Evolutionary conservation across 306 rosid genomes (phyloP).

Genomic region (Gynostemma pentaphyllum): DNA sequence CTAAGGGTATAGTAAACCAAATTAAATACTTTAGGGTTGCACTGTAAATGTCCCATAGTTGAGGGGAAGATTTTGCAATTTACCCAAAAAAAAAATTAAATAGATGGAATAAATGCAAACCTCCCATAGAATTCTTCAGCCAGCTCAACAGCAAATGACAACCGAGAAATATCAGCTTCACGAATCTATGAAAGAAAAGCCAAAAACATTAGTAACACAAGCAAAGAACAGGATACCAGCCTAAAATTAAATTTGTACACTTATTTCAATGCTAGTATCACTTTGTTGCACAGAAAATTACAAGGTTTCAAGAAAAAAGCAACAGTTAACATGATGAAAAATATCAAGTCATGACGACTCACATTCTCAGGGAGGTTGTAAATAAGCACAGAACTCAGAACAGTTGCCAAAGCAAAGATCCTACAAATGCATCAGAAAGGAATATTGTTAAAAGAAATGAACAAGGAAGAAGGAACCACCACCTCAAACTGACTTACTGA

Average conservation of each 20-base stretch:
- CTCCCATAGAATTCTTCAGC: constrained; percentile 99
- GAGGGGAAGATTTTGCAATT: background rate
- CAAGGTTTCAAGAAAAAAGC: constrained; percentile 12
- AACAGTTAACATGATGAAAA: constrained; percentile 11
- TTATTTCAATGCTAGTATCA: too few species aligned
- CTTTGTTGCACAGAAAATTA: background rate
- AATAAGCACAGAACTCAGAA: constrained; percentile 87
- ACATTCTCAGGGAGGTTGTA: constrained; percentile 96
- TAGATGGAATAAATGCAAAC: constrained; percentile 28
- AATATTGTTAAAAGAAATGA: constrained; percentile 1
- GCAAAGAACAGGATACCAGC: background rate
- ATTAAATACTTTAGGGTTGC: too few species aligned
- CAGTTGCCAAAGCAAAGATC: constrained; percentile 91
- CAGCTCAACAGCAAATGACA: constrained; percentile 97
- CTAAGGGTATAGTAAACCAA: too few species aligned
- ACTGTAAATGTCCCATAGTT: too few species aligned
- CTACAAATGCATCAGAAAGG: constrained; percentile 31
- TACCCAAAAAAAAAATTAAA: background rate
- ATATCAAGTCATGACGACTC: constrained; percentile 16
- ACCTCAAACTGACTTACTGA: constrained; percentile 13
- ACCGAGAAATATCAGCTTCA: constrained; percentile 91
- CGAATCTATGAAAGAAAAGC: constrained; percentile 56
- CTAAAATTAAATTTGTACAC: too few species aligned
- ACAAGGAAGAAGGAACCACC: background rate
- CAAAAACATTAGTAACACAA: constrained; percentile 6